phyloP scores from a whole-genome alignment of 1,139 yeast genomes.

The Magnusiomyces suaveolens region DNA sequence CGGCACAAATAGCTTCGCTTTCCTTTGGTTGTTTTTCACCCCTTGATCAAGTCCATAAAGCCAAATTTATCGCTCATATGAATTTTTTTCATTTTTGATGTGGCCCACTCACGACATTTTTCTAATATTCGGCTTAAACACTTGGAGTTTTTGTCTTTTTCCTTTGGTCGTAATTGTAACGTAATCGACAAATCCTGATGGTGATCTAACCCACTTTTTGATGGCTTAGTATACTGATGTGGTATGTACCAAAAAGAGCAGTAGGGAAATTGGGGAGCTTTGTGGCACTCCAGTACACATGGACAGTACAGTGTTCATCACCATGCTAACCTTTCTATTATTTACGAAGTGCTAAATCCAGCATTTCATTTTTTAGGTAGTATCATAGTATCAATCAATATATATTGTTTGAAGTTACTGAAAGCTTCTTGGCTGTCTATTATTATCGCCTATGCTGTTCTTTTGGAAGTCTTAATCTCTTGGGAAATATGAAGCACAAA shows the following conservation, averaged over 20 bases:
- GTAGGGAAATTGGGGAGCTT: not conserved
- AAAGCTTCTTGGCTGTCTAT: slow-evolving; percentile 18
- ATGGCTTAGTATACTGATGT: not conserved
- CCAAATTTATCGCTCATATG: not conserved
- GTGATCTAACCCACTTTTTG: not conserved
- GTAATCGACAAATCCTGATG: not conserved
- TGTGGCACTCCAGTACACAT: not conserved
- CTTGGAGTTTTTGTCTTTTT: not conserved
- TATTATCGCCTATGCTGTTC: slow-evolving; percentile 8
- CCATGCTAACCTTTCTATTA: not conserved
- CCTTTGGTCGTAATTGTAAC: not conserved
- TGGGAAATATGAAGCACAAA: not conserved
- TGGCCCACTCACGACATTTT: not conserved
- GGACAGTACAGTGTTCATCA: not conserved
- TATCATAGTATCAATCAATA: slow-evolving; percentile 5
- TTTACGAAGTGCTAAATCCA: not conserved
- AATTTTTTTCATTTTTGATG: not conserved
- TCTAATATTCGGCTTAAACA: not conserved
- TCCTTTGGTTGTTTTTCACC: not conserved
- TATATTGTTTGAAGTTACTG: slow-evolving; percentile 15
- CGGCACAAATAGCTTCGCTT: not conserved
- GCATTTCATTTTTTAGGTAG: not conserved
- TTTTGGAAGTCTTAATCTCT: slow-evolving; percentile 4
- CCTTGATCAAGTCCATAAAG: not conserved
- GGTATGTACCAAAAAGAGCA: not conserved